A percentile compares a stretch with the other conserved stretches of the same genome.
These are phyloP conservation scores for Didymella exigua DNA, from an alignment of 2,329 filamentous ascomycete genomes.

Conservation along the genomic window DNA sequence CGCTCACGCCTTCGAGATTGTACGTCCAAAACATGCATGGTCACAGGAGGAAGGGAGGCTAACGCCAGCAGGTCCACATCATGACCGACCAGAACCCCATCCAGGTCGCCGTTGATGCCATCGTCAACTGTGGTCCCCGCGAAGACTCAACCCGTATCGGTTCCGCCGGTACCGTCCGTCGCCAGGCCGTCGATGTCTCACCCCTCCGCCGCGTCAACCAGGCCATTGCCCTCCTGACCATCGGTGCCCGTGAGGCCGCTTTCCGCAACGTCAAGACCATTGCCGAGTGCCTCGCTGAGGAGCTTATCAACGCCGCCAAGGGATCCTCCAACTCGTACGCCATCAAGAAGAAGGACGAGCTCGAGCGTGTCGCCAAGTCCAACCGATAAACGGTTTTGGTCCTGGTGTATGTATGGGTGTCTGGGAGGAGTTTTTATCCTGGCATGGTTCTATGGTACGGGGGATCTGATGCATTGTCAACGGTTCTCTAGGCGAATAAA, in stretches of 20 bases:
- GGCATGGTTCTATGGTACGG: conserved; percentile 39
- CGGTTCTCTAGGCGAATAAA: conserved; percentile 48
- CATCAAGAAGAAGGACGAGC: conserved; percentile 99
- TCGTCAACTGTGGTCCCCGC: conserved; percentile 99
- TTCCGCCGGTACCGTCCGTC: conserved; percentile 98
- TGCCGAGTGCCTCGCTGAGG: conserved; percentile 98
- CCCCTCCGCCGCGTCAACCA: conserved; percentile 99
- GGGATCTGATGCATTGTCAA: conserved; percentile 45
- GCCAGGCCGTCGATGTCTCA: conserved; percentile 99
- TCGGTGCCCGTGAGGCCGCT: conserved; percentile 95
- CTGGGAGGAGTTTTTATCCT: conserved; percentile 45
- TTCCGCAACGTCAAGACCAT: conserved; percentile 99
- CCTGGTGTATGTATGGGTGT: conserved; percentile 35
- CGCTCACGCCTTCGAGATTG: conserved; percentile 98
- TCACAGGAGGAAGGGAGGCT: conserved; percentile 10
- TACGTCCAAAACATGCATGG: conserved; percentile 60
- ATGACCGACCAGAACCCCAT: conserved; percentile 99
- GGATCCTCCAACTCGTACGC: conserved; percentile 99
- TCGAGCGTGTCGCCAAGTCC: conserved; percentile 99
- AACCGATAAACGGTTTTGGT: conserved; percentile 81
- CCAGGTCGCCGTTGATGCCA: conserved; percentile 98
- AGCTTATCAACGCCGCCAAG: conserved; percentile 99
- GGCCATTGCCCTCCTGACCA: conserved; percentile 98
- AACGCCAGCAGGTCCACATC: conserved; percentile 82
- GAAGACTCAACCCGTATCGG: conserved; percentile 99